These are phyloP conservation scores for Sclerotinia sclerotiorum DNA, from an alignment of 2,329 filamentous ascomycete species.

Conservation along the genomic window DNA sequence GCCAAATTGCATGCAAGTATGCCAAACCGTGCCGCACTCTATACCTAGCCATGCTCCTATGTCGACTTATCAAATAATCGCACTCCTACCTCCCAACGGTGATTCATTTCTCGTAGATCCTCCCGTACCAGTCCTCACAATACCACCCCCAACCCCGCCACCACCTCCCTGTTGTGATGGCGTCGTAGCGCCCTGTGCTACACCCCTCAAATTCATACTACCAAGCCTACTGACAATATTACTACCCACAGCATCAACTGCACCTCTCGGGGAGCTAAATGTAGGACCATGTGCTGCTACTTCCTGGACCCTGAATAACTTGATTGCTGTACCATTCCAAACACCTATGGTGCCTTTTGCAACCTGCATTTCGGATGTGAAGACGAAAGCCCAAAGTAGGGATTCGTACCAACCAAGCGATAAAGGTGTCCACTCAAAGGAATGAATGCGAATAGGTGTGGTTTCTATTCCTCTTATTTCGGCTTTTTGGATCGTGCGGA, in stretches of 20 bases:
- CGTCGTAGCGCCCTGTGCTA: conserved; percentile 24
- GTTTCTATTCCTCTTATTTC: conserved; percentile 72
- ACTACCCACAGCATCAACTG: conserved; percentile 89
- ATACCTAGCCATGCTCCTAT: neutral
- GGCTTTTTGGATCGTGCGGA: conserved; percentile 58
- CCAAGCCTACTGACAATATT: conserved; percentile 86
- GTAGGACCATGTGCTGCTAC: conserved; percentile 77
- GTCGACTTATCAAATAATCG: conserved; percentile 19
- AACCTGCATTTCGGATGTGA: conserved; percentile 84
- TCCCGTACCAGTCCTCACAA: conserved; percentile 23
- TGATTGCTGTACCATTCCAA: conserved; percentile 89
- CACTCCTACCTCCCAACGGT: conserved; percentile 23
- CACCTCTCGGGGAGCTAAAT: conserved; percentile 79
- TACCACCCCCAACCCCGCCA: conserved; percentile 10
- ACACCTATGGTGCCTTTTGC: conserved; percentile 85
- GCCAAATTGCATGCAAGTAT: conserved; percentile 10
- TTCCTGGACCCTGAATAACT: conserved; percentile 86
- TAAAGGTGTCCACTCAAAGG: conserved; percentile 91
- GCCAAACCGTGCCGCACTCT: neutral
- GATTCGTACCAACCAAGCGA: conserved; percentile 95
- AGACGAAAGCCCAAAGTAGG: conserved; percentile 89
- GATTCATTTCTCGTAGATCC: conserved; percentile 20
- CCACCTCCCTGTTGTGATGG: neutral
- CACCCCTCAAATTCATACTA: conserved; percentile 53
- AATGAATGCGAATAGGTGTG: conserved; percentile 73